phyloP scores from a whole-genome alignment of 2,329 filamentous ascomycete species.

The Dactylellina sp. region DNA sequence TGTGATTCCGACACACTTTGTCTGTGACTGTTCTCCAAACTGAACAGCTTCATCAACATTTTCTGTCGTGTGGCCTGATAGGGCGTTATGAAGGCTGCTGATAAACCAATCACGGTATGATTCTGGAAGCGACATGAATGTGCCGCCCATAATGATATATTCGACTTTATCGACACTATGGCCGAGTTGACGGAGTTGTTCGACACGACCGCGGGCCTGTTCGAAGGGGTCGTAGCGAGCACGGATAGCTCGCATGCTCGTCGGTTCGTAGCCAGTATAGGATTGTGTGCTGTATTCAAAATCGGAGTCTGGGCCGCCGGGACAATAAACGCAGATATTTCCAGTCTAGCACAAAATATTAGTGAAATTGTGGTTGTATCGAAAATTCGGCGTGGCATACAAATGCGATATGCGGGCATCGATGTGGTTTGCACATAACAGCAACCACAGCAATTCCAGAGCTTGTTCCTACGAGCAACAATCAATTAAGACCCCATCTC shows the following conservation, averaged over 20 bases:
- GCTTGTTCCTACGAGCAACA: slow-evolving; percentile 75
- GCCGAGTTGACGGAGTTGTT: slow-evolving; percentile 93
- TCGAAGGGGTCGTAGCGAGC: slow-evolving; percentile 98
- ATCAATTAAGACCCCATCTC: slow-evolving; percentile 54
- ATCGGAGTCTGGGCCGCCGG: slow-evolving; percentile 95
- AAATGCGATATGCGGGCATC: slow-evolving; percentile 97
- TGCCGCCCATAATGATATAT: slow-evolving; percentile 99
- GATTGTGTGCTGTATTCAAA: slow-evolving; percentile 99
- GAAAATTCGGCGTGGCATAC: slow-evolving; percentile 43
- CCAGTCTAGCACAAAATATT: slow-evolving; percentile 72
- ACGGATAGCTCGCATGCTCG: slow-evolving; percentile 96
- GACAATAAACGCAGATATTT: slow-evolving; percentile 99
- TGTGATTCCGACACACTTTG: slow-evolving; percentile 96
- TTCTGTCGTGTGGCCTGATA: slow-evolving; percentile 93
- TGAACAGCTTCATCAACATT: slow-evolving; percentile 96
- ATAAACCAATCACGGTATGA: slow-evolving; percentile 94
- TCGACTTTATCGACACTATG: slow-evolving; percentile 99
- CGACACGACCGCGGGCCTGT: slow-evolving; percentile 92
- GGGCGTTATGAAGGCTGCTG: slow-evolving; percentile 92
- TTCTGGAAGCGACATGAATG: slow-evolving; percentile 95
- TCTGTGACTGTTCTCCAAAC: slow-evolving; percentile 64
- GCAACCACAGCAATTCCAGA: slow-evolving; percentile 98
- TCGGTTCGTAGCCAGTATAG: slow-evolving; percentile 98
- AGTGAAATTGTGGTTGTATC: neutral
- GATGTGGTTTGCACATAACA: slow-evolving; percentile 99